These are phyloP conservation scores for Pleomassaria siparia DNA, from an alignment of 2,329 filamentous ascomycete species.

Conservation along the genomic window DNA sequence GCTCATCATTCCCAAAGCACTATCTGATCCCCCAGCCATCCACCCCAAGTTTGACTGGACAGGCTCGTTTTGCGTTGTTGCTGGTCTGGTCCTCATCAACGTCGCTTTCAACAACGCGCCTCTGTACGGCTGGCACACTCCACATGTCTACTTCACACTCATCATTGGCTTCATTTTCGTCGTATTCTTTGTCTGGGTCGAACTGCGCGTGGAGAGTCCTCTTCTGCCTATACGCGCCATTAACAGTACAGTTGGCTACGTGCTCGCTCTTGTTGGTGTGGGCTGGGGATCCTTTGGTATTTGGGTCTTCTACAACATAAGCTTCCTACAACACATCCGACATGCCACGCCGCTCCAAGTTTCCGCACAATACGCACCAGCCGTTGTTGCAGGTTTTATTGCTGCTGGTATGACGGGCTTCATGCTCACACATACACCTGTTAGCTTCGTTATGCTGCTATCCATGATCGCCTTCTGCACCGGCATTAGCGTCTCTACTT, in stretches of 20 bases:
- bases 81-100: conserved; percentile 30
- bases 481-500: conserved; percentile 32
- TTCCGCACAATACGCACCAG: conserved; percentile 37
- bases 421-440: conserved; percentile 41
- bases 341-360: conserved; percentile 32
- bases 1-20: conserved; percentile 17
- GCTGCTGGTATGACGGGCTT: conserved; percentile 41
- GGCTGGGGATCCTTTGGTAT: conserved; percentile 35
- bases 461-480: conserved; percentile 39
- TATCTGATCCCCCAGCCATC: conserved; percentile 13
- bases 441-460: conserved; percentile 42
- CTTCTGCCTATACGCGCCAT: conserved; percentile 31
- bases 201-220: conserved; percentile 27
- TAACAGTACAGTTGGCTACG: conserved; percentile 29
- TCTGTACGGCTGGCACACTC: conserved; percentile 27
- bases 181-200: conserved; percentile 26
- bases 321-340: conserved; percentile 38
- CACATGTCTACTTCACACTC: conserved; percentile 31
- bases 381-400: conserved; percentile 36
- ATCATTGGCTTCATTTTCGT: conserved; percentile 29
- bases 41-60: conserved; percentile 28
- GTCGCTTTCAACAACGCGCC: conserved; percentile 33
- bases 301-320: conserved; percentile 43
- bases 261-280: conserved; percentile 28
- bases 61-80: conserved; percentile 24